Conservation (phyloP, 768 basidiomycete genomes). For the Russula griseocarnosa region DNA sequence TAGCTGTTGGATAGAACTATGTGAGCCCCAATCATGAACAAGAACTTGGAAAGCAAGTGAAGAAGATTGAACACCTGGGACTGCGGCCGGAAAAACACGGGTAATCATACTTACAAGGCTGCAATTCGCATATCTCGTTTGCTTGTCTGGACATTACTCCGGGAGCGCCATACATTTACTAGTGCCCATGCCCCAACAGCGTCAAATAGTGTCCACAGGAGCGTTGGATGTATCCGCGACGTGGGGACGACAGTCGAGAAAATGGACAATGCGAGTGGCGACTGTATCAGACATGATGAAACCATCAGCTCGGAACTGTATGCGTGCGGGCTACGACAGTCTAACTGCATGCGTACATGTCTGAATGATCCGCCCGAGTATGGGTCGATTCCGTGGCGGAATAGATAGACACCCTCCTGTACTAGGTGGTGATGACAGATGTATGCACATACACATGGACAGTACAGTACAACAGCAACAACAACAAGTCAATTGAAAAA, state of each 20-base stretch:
- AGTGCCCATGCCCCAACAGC: conserved; percentile 64
- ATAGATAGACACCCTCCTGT: conserved; percentile 84
- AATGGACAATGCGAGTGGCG: conserved; percentile 70
- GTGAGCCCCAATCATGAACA: not conserved
- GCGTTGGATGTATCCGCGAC: conserved; percentile 44
- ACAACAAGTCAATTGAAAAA: too few relatives aligned
- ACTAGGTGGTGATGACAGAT: conserved; percentile 46
- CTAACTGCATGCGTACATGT: conserved; percentile 57
- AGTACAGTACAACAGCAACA: too few relatives aligned
- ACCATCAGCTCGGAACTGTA: not conserved
- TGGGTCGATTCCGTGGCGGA: conserved; percentile 72
- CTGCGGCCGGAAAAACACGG: not conserved
- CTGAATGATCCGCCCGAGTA: conserved; percentile 83
- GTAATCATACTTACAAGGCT: conserved; percentile 50
- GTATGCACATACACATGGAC: too few relatives aligned
- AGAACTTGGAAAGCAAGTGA: not conserved
- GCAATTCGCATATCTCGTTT: conserved; percentile 59
- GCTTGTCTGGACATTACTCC: conserved; percentile 48
- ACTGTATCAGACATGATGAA: conserved; percentile 51
- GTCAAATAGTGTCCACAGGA: conserved; percentile 72
- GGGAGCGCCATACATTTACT: conserved; percentile 60
- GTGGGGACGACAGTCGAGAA: conserved; percentile 69
- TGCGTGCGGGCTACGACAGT: conserved; percentile 1
- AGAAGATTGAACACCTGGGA: not conserved
- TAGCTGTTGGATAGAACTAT: conserved; percentile 47